phyloP scores from a whole-genome alignment of 148 eudicot genomes.

The Arctostaphylos glauca region DNA sequence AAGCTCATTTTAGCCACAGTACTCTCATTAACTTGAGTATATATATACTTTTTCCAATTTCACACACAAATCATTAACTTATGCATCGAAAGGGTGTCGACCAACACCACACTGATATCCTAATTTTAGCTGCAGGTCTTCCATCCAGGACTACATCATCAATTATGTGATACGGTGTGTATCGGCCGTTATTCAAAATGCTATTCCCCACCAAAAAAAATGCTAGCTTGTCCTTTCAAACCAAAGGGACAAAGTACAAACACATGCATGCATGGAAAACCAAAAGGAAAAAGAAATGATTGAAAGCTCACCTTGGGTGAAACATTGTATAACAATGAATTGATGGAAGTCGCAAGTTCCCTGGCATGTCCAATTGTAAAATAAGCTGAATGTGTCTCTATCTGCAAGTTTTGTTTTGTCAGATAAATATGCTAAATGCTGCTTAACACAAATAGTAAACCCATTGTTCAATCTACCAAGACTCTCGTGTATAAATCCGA shows the following conservation, averaged over 20 bases:
- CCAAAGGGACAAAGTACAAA: not conserved
- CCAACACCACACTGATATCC: no score
- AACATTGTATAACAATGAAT: constrained; percentile 21
- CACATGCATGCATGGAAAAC: not conserved
- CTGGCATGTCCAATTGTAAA: constrained; percentile 30
- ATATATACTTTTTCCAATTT: no score
- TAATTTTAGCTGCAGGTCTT: no score
- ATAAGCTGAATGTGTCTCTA: constrained; percentile 30
- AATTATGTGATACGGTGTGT: no score
- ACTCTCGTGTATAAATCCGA: not conserved
- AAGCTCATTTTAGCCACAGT: no score
- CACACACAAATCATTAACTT: no score
- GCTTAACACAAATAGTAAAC: not conserved
- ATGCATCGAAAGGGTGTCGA: no score
- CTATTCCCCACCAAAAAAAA: no score
- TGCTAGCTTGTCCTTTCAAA: no score
- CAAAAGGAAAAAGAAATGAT: not conserved
- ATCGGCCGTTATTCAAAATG: no score
- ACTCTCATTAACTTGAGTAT: no score
- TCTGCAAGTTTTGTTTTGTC: constrained; percentile 25
- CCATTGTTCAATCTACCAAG: not conserved
- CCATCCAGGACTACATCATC: no score
- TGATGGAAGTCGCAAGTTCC: constrained; percentile 33
- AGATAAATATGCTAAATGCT: not conserved
- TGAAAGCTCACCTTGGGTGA: constrained; percentile 29